Conservation (phyloP, 2,329 filamentous ascomycete species). For the Colletotrichum salicis region DNA sequence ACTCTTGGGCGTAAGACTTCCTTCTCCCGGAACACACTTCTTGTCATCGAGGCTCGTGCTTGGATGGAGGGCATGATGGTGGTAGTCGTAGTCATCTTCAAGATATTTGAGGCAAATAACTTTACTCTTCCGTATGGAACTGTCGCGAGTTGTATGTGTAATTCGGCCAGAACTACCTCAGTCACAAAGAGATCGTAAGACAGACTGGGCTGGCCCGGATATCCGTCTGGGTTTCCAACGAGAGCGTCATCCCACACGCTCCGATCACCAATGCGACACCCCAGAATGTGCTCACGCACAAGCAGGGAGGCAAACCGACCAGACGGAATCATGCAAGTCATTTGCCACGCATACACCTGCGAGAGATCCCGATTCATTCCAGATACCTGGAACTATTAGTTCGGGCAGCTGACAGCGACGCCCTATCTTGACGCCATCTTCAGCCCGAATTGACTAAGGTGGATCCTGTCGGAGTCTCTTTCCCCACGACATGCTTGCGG, state of each 20-base stretch:
- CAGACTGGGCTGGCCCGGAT: too few relatives aligned
- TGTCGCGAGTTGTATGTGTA: too few relatives aligned
- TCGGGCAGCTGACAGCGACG: neutral
- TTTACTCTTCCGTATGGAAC: too few relatives aligned
- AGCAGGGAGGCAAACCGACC: neutral
- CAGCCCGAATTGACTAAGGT: neutral
- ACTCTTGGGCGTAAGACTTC: neutral
- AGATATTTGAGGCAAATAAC: accelerated
- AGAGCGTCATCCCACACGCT: neutral
- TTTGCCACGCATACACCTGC: neutral
- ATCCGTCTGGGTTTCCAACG: neutral
- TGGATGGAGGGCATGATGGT: neutral
- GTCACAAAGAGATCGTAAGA: too few relatives aligned
- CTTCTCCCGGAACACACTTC: neutral
- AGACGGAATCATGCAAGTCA: neutral
- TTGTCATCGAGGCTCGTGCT: neutral
- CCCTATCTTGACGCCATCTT: neutral
- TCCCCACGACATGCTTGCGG: neutral
- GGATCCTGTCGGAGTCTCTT: neutral
- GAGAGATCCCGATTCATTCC: neutral
- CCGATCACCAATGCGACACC: neutral
- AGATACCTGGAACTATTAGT: neutral
- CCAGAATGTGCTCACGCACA: neutral
- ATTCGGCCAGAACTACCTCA: too few relatives aligned
- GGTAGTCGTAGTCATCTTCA: neutral